Evolutionary conservation across 2,329 filamentous ascomycete species (phyloP), one percentile per base, ranked within the genome.

Genomic region (Calycina marina): DNA sequence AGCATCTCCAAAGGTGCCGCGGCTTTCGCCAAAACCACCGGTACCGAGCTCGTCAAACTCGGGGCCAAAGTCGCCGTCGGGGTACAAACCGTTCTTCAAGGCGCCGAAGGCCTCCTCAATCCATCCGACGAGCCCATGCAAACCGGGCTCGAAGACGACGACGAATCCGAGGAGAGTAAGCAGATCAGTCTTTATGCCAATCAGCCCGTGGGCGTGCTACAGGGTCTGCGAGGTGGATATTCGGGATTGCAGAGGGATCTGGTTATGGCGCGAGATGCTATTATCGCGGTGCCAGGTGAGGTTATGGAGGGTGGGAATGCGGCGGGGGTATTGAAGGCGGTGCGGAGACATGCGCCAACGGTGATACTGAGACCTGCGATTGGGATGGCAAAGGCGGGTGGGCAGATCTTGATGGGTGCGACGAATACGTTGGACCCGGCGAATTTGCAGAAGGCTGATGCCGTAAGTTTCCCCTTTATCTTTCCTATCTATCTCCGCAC

Each of bases 11-110:
- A 93, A 57, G 90, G 92, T 2, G 85, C 86, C 0, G 63, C 77
- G 6, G 78, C 83, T 2, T 98, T 98, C 56, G 86, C 83, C 20
- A 86, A 81, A 49, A 94, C 85, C 1, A 98, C 90, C 0, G 86
- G 86, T 3, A 92, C 80, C 1, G 90, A 94, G 51, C 67, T 96
- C n/a, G 80, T 93, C 41, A 90, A 90, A 48, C 65, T 98, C 0
- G 88, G 90, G 9, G 90, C 90, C 28, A 96, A 94, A 56, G 64
- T 96, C 31, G 88, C 88, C 1, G 82, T 96, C 30, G 90, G 90
- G 18, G 93, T 92, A 3, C 90, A 96, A 49, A 90, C 80, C n/a
- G 74, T 86, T 11, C 69, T 98, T 1, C 80, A 93, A 50, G 81
- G 80, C 12, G 85, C 86, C 0, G 92, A 98, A 55, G 81, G 72